Conservation (phyloP, 2,329 filamentous ascomycete genomes). For the Talaromyces piceae region DNA sequence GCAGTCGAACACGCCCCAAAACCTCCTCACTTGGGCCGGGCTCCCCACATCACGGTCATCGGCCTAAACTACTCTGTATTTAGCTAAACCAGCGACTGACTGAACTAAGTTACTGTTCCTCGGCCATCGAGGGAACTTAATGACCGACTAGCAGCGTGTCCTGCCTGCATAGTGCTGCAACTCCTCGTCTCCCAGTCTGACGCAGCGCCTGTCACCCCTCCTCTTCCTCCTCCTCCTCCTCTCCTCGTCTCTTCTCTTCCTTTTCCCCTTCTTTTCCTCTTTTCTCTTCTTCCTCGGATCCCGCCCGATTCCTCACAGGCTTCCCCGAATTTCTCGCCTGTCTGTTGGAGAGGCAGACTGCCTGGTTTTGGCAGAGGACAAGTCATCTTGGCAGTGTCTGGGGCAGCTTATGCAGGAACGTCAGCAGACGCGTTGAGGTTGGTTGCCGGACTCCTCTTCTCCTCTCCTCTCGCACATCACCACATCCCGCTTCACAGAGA, state of each 20-base stretch:
- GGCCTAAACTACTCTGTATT: no score
- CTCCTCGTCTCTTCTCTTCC: background rate
- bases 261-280: background rate
- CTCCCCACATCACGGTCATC: slow-evolving; percentile 15
- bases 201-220: background rate
- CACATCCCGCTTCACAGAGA: no score
- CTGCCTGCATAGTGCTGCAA: background rate
- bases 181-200: background rate
- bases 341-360: background rate
- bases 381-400: slow-evolving; percentile 9
- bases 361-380: slow-evolving; percentile 1
- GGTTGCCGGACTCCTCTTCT: slow-evolving; percentile 1
- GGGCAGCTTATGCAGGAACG: slow-evolving; percentile 14
- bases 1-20: slow-evolving; percentile 4
- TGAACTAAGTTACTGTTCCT: no score
- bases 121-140: no score
- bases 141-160: background rate
- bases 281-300: slow-evolving; percentile 3
- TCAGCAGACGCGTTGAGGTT: slow-evolving; percentile 28
- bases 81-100: background rate
- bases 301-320: slow-evolving; percentile 7
- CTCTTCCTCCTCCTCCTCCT: background rate
- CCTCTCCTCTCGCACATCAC: background rate
- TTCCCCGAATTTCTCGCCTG: background rate
- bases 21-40: background rate